These are phyloP conservation scores for Gilbertella persicaria DNA, from an alignment of 371 early-diverging fungal species.

Conservation along the genomic window DNA sequence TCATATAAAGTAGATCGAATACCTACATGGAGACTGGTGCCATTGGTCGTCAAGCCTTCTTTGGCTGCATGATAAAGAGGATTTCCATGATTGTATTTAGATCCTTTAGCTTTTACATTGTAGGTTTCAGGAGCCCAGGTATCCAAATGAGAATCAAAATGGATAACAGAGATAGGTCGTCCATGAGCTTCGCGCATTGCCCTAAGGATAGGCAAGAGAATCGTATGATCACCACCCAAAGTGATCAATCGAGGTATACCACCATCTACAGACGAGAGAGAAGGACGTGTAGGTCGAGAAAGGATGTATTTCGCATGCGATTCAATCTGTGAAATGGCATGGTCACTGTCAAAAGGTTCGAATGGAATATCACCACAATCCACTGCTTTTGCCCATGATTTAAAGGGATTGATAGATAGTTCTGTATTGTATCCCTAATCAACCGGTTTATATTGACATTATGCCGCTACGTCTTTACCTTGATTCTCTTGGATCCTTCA, in stretches of 20 bases:
- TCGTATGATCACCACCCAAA: constrained; percentile 51
- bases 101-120: constrained; percentile 37
- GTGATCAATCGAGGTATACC: constrained; percentile 42
- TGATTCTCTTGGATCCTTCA: constrained; percentile 46
- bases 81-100: constrained; percentile 44
- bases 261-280: neutral
- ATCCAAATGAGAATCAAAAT: constrained; percentile 56
- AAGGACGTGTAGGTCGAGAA: constrained; percentile 31
- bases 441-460: too few species aligned
- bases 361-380: constrained; percentile 57
- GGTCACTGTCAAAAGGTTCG: constrained; percentile 45
- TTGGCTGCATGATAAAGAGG: constrained; percentile 52
- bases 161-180: constrained; percentile 46
- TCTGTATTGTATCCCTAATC: constrained; percentile 46
- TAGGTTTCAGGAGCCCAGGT: constrained; percentile 50
- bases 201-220: constrained; percentile 45
- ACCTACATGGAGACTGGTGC: constrained; percentile 54
- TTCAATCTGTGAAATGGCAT: constrained; percentile 49
- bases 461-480: constrained; percentile 11
- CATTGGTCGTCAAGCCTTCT: constrained; percentile 51
- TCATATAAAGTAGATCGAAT: constrained; percentile 49
- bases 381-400: constrained; percentile 49
- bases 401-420: constrained; percentile 42
- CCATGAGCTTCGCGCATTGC: constrained; percentile 39
- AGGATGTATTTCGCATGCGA: constrained; percentile 35